Conservation (phyloP, 2,329 filamentous ascomycete genomes). For the Paecilomyces sp. region DNA sequence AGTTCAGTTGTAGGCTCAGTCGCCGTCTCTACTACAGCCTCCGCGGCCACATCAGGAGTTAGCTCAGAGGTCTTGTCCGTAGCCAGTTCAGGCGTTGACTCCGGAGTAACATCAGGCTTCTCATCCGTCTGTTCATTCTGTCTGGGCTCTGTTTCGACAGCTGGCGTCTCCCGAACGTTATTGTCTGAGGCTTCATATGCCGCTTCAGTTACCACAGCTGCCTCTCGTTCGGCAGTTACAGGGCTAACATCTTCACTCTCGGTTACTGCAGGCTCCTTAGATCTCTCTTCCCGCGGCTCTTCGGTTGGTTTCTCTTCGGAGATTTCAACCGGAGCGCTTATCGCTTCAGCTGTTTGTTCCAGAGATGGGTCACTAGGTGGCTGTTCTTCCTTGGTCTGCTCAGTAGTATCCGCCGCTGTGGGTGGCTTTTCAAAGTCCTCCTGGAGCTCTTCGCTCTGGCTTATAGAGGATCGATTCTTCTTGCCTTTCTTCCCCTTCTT, state of each 20-base stretch:
- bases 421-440: not conserved
- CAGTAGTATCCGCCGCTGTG: not conserved
- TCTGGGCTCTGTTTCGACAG: not conserved
- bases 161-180: not conserved
- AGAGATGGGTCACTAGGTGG: not conserved
- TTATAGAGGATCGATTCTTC: conserved; percentile 3
- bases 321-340: not conserved
- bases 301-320: not conserved
- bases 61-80: not conserved
- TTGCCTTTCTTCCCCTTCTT: conserved; percentile 26
- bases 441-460: conserved; percentile 18
- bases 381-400: not conserved
- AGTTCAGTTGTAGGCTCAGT: not conserved
- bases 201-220: not conserved
- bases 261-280: not conserved
- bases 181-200: not conserved
- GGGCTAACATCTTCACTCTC: not conserved
- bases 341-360: not conserved
- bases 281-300: not conserved
- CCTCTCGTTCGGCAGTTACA: not conserved
- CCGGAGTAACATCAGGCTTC: not conserved
- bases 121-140: not conserved
- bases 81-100: not conserved
- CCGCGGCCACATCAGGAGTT: not conserved
- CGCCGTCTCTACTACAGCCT: not conserved